A percentile compares a stretch with the other conserved stretches of the same genome.
These are phyloP conservation scores for Vaccinium corymbosum DNA, from an alignment of 148 eudicot species.

Conservation along the genomic window DNA sequence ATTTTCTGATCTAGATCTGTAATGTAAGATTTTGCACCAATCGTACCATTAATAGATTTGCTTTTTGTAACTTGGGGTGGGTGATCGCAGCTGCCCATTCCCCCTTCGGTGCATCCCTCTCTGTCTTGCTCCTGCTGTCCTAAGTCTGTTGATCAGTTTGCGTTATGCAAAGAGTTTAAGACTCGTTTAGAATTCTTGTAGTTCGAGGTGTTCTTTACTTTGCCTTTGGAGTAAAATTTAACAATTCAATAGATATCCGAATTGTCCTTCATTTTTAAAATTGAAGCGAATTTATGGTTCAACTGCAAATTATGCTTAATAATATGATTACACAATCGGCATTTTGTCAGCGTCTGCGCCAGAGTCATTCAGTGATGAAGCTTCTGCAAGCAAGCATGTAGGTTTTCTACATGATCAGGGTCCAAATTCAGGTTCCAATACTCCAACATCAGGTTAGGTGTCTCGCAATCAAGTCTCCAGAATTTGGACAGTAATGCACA, in stretches of 20 bases:
- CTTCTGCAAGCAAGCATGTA: slow-evolving; percentile 37
- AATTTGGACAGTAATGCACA: slow-evolving; percentile 45
- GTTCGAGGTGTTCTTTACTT: too few species aligned
- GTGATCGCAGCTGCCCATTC: too few species aligned
- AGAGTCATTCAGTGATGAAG: slow-evolving; percentile 35
- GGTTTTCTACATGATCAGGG: slow-evolving; percentile 42
- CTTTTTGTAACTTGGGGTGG: too few species aligned
- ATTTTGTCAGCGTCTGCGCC: slow-evolving; percentile 35
- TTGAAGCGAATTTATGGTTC: background rate
- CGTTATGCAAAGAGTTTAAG: background rate
- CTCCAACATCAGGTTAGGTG: slow-evolving; percentile 41
- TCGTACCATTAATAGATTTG: too few species aligned
- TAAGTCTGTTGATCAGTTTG: background rate
- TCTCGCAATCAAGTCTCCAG: slow-evolving; percentile 44
- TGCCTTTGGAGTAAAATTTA: too few species aligned
- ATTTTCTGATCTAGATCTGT: too few species aligned
- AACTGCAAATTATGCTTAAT: background rate
- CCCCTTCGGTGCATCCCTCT: too few species aligned
- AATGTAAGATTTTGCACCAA: too few species aligned
- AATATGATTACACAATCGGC: slow-evolving; percentile 6
- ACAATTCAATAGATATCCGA: background rate
- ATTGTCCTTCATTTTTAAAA: background rate
- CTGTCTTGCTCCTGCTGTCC: background rate
- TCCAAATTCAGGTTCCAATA: slow-evolving; percentile 46
- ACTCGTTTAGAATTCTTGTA: too few species aligned